These are phyloP conservation scores for Colletotrichum sp. DNA, from an alignment of 2,329 filamentous ascomycete genomes.

Conservation along the genomic window DNA sequence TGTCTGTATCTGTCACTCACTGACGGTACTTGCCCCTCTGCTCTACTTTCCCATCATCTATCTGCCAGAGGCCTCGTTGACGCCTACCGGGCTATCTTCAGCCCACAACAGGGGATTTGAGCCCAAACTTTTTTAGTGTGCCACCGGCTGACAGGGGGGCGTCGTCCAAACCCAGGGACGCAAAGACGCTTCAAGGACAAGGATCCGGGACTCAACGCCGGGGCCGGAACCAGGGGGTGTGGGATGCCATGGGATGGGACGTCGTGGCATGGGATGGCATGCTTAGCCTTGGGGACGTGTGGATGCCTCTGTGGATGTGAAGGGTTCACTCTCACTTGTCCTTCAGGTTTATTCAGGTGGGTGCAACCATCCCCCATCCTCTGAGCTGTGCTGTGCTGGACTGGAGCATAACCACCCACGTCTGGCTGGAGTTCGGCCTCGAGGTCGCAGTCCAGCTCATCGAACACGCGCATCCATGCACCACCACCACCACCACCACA, in stretches of 20 bases:
- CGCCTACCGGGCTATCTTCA: slow-evolving; percentile 21
- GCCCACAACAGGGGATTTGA: slow-evolving; percentile 13
- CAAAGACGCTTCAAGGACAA: slow-evolving; percentile 20
- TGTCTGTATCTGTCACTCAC: slow-evolving; percentile 3
- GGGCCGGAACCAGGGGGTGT: slow-evolving; percentile 12
- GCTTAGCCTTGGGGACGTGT: slow-evolving; percentile 3
- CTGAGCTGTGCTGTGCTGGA: background rate
- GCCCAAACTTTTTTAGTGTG: slow-evolving; percentile 16
- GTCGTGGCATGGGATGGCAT: slow-evolving; percentile 12
- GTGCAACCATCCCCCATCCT: slow-evolving; percentile 13
- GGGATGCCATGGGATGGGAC: background rate
- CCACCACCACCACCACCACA: background rate
- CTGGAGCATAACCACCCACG: background rate
- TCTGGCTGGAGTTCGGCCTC: background rate
- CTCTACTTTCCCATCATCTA: background rate
- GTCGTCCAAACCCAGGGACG: slow-evolving; percentile 19
- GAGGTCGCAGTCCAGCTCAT: background rate
- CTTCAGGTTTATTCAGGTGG: slow-evolving; percentile 18
- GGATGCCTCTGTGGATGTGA: slow-evolving; percentile 17
- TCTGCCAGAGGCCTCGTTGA: slow-evolving; percentile 8
- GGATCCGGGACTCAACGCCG: background rate
- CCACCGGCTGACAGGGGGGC: slow-evolving; percentile 16
- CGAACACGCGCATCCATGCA: background rate
- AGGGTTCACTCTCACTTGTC: slow-evolving; percentile 15
- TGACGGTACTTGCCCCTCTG: background rate